Evolutionary conservation across 2,329 filamentous ascomycete species (phyloP).

Genomic region (Talaromyces sp.): DNA sequence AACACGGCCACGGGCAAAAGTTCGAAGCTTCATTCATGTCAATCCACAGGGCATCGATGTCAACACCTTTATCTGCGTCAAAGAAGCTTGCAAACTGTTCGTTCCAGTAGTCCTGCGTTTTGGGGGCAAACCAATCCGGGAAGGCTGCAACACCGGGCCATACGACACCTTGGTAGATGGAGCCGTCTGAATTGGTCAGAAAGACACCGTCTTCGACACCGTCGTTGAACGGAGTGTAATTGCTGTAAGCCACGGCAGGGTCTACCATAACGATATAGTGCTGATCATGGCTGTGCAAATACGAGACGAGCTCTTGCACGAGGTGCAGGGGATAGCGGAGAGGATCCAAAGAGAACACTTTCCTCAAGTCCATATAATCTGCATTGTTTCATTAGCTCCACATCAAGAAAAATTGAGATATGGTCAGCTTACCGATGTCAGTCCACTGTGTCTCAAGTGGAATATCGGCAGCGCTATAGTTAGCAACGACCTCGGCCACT

Average conservation of each 20-base stretch:
- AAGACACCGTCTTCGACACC: slow-evolving; percentile 57
- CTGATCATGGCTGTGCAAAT: slow-evolving; percentile 63
- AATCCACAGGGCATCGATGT: slow-evolving; percentile 76
- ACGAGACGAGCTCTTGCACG: slow-evolving; percentile 62
- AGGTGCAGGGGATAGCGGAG: slow-evolving; percentile 34
- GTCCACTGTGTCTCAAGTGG: slow-evolving; percentile 45
- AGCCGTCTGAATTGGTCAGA: slow-evolving; percentile 51
- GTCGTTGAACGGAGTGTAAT: slow-evolving; percentile 50
- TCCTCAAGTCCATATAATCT: slow-evolving; percentile 36
- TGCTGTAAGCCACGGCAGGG: slow-evolving; percentile 35
- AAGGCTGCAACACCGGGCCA: slow-evolving; percentile 72
- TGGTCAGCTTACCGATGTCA: slow-evolving; percentile 26
- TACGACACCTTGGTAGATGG: slow-evolving; percentile 58
- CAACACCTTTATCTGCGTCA: slow-evolving; percentile 57
- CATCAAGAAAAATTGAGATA: not conserved
- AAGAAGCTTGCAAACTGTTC: slow-evolving; percentile 65
- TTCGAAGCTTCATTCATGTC: slow-evolving; percentile 61
- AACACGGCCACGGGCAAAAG: slow-evolving; percentile 55
- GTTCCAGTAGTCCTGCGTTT: slow-evolving; percentile 65
- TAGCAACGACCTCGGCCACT: slow-evolving; percentile 41
- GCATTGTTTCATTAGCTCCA: not conserved
- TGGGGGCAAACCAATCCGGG: slow-evolving; percentile 71
- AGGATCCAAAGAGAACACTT: slow-evolving; percentile 37
- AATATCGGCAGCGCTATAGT: slow-evolving; percentile 39
- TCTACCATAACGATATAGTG: slow-evolving; percentile 77